Evolutionary conservation across 2,329 filamentous ascomycete species (phyloP).

Genomic region (Calycina herbarum): DNA sequence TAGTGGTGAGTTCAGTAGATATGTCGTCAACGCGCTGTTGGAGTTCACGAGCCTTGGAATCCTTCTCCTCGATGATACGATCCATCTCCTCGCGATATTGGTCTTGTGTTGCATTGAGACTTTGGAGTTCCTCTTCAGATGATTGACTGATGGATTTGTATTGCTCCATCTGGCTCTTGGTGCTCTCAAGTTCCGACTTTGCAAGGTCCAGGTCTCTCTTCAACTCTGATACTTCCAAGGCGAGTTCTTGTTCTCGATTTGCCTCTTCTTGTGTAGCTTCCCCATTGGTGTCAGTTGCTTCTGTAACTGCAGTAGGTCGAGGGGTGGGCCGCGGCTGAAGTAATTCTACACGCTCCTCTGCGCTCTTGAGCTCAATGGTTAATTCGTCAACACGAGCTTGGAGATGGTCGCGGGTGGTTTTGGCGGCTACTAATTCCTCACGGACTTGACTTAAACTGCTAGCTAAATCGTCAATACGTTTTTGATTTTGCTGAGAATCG

Average conservation of each 20-base stretch:
- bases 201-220: constrained; percentile 84
- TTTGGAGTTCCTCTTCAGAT: constrained; percentile 83
- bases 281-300: constrained; percentile 42
- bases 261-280: constrained; percentile 56
- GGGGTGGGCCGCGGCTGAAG: constrained; percentile 78
- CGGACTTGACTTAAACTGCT: constrained; percentile 75
- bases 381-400: constrained; percentile 88
- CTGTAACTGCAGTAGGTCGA: constrained; percentile 47
- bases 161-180: constrained; percentile 78
- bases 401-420: constrained; percentile 86
- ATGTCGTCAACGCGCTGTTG: constrained; percentile 83
- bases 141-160: constrained; percentile 87
- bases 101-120: constrained; percentile 76
- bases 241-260: constrained; percentile 74
- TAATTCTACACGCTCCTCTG: constrained; percentile 81
- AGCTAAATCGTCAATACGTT: constrained; percentile 89
- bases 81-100: constrained; percentile 89
- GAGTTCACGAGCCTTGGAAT: constrained; percentile 75
- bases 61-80: constrained; percentile 71
- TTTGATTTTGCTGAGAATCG: constrained; percentile 83
- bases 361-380: constrained; percentile 81
- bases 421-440: constrained; percentile 81
- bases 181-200: constrained; percentile 76
- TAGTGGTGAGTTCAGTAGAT: constrained; percentile 74
- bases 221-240: constrained; percentile 79